Conservation (phyloP, 1,284 basidiomycete species). For the Retiboletus flavoniger region DNA sequence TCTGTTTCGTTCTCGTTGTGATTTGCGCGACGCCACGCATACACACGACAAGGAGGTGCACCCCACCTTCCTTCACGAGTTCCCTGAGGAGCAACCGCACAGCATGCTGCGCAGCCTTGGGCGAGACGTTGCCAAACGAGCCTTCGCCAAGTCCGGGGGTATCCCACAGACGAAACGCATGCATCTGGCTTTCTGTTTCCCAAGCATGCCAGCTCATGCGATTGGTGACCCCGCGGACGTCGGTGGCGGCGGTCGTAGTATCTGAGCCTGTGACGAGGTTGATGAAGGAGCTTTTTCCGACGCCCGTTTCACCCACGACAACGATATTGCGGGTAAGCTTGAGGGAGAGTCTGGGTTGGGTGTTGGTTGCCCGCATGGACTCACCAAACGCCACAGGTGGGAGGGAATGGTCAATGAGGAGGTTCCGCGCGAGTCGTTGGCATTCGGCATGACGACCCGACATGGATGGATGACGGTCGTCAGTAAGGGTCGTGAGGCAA, state of each 20-base stretch:
- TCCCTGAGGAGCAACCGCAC: constrained; percentile 26
- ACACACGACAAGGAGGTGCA: constrained; percentile 33
- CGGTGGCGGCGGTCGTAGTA: constrained; percentile 21
- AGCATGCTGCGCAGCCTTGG: constrained; percentile 21
- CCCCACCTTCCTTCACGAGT: constrained; percentile 24
- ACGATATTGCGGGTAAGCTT: constrained; percentile 22
- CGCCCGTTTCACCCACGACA: constrained; percentile 28
- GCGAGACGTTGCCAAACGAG: constrained; percentile 24
- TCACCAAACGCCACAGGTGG: neutral
- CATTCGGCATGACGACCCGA: neutral
- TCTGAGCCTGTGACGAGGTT: constrained; percentile 22
- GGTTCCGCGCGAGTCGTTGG: neutral
- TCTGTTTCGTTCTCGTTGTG: constrained; percentile 25
- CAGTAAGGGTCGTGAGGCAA: constrained; percentile 27
- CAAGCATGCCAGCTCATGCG: constrained; percentile 13
- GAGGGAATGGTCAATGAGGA: neutral
- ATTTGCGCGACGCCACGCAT: constrained; percentile 24
- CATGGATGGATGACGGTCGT: constrained; percentile 10
- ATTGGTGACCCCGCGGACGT: constrained; percentile 26
- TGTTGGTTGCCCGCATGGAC: neutral
- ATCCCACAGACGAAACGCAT: constrained; percentile 30
- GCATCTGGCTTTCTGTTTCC: constrained; percentile 17
- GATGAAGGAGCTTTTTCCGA: constrained; percentile 33
- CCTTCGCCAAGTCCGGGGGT: constrained; percentile 32
- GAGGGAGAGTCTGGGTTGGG: neutral